Evolutionary conservation across 352 stramenopile genomes (phyloP), one percentile per base, ranked within the genome.

Genomic region (Phytophthora kernoviae): DNA sequence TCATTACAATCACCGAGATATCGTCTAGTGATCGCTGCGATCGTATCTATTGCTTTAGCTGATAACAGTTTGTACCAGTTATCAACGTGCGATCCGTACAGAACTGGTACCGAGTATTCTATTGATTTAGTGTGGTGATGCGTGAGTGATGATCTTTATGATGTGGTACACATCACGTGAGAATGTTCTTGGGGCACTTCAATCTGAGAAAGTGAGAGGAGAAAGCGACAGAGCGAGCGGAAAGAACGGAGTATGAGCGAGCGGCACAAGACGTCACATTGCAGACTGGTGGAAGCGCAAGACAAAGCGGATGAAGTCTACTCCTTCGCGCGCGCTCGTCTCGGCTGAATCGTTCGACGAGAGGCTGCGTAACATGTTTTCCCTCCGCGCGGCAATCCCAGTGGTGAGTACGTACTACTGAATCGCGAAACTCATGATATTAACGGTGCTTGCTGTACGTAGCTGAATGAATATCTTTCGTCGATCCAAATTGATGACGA

Each of bases 301-400:
- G 0, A 12, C 26, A 15, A 42, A 61, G 21, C 14, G 42, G 26
- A 62, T 64, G 52, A 62, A 64, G 41, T 57, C 53, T 58, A 36
- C 47, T 27, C 18, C 39, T 42, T 58, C 53, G n/a, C 57, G 36
- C 15, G 56, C 44, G 55, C 42, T 26, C 54, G 57, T 27, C 45
- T 58, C 63, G 52, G 57, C 21, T 50, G 54, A 53, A 0, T 60
- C 36, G 22, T 65, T 70, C 52, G 49, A 70, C 46, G 50, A 49
- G 61, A 70, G 61, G 43, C 40, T 63, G 53, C 40, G 43, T n/a
- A 30, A 70, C 37, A 54, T 61, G 5, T 60, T 65, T 54, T 61
- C 62, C 43, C 34, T 57, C 21, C 45, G 55, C 36, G 48, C 7
- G 27, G 62, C 62, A 70, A 62, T 55, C 50, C 42, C 62, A 58